Conservation (phyloP, 2,329 filamentous ascomycete genomes). For the Rutstroemia sp. region DNA sequence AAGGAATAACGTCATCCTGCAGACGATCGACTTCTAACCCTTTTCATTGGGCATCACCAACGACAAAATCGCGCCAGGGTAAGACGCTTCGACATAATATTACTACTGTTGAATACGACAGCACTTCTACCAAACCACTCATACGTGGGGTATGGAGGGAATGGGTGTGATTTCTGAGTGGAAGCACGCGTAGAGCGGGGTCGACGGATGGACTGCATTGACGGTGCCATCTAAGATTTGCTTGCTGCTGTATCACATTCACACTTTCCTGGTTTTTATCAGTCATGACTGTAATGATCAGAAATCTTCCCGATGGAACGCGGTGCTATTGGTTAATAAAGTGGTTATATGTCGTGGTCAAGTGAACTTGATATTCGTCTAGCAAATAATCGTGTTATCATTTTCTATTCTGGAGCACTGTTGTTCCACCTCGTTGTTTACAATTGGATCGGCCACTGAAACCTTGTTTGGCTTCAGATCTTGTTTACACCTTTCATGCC, state of each 20-base stretch:
- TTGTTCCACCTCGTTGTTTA: not conserved
- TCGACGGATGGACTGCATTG: not conserved
- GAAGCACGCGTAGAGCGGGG: not conserved
- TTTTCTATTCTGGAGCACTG: not conserved
- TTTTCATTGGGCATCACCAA: not conserved
- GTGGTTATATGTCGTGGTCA: not conserved
- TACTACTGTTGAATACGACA: no score
- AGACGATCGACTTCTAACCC: not conserved
- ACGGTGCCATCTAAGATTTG: not conserved
- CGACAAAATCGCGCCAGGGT: not conserved
- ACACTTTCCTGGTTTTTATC: no score
- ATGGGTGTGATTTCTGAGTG: not conserved
- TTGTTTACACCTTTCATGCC: not conserved
- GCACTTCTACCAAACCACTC: not conserved
- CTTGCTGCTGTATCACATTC: no score
- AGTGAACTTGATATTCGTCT: not conserved
- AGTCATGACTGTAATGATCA: no score
- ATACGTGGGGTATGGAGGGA: not conserved
- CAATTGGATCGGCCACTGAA: not conserved
- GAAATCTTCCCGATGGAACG: no score
- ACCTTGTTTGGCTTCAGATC: not conserved
- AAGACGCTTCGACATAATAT: not conserved
- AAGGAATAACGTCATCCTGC: constrained; percentile 4
- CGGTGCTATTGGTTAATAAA: not conserved
- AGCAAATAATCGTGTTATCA: no score